These are phyloP conservation scores for Senna tora DNA, from an alignment of 306 rosid genomes.

Conservation along the genomic window DNA sequence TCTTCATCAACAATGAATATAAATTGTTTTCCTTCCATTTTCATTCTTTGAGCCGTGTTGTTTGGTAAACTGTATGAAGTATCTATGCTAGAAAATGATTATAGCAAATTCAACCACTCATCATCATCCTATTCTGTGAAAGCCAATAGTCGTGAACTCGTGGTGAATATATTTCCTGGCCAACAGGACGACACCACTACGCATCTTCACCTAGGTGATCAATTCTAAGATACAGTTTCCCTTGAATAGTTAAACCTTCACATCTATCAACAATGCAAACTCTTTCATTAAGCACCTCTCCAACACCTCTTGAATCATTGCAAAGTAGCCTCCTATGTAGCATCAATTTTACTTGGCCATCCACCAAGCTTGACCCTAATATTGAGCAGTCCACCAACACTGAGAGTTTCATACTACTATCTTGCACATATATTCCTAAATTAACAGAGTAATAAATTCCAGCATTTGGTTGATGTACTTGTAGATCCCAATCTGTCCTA, in stretches of 20 bases:
- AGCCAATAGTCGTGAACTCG: constrained; percentile 84
- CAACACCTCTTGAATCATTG: constrained; percentile 94
- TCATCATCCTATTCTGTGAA: constrained; percentile 82
- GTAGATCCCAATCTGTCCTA: constrained; percentile 81
- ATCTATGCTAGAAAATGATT: constrained; percentile 57
- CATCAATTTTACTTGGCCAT: constrained; percentile 85
- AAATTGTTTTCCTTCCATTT: no score
- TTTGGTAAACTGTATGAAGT: constrained; percentile 71
- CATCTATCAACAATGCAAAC: constrained; percentile 66
- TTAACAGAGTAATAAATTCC: constrained; percentile 93
- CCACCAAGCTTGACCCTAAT: constrained; percentile 81
- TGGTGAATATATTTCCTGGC: constrained; percentile 93
- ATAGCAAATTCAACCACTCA: constrained; percentile 45
- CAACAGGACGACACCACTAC: constrained; percentile 89
- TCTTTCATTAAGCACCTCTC: constrained; percentile 84
- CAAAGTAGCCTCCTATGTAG: constrained; percentile 90
- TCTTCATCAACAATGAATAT: no score
- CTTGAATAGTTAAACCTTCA: constrained; percentile 78
- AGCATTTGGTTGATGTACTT: constrained; percentile 84
- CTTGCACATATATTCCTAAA: constrained; percentile 73
- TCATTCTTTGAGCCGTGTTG: constrained; percentile 72
- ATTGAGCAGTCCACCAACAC: constrained; percentile 79
- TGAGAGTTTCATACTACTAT: constrained; percentile 60
- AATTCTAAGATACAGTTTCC: constrained; percentile 74
- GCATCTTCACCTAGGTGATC: constrained; percentile 83